A percentile compares a stretch with the other conserved stretches of the same genome.
Conservation (phyloP, 441 rosid species). For the Populus hybrid region DNA sequence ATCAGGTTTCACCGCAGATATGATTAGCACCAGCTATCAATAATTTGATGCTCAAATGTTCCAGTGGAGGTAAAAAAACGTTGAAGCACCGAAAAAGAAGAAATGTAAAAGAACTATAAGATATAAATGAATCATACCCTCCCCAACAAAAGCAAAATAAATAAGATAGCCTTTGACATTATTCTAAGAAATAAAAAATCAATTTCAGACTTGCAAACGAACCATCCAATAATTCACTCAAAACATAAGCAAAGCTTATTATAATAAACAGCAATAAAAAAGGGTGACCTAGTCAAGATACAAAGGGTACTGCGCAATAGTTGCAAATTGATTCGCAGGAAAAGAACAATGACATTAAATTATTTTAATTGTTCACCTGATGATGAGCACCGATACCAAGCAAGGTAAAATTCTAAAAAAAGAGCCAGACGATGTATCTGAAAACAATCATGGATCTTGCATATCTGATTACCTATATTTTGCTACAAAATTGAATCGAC, state of each 20-base stretch:
- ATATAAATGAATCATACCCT: not conserved
- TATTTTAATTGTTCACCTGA: not conserved
- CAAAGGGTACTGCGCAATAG: not conserved
- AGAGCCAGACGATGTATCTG: too few relatives aligned
- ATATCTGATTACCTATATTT: not conserved
- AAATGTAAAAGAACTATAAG: not conserved
- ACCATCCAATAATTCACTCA: not conserved
- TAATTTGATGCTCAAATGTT: conserved; percentile 1
- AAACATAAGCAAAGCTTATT: not conserved
- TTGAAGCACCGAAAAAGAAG: not conserved
- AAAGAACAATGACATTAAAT: not conserved
- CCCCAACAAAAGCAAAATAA: not conserved
- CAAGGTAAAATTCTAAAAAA: not conserved
- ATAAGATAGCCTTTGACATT: not conserved
- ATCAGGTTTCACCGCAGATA: conserved; percentile 34
- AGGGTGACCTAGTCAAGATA: not conserved
- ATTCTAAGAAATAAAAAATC: too few relatives aligned
- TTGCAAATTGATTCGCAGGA: not conserved
- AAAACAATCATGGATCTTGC: not conserved
- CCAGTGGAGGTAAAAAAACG: not conserved
- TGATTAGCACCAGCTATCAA: conserved; percentile 27
- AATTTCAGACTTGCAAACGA: not conserved
- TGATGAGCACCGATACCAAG: not conserved
- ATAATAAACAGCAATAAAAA: not conserved
- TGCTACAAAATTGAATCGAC: not conserved